Base-by-base conservation (phyloP, 768 basidiomycete genomes). In the Tulasnella sp. region DNA sequence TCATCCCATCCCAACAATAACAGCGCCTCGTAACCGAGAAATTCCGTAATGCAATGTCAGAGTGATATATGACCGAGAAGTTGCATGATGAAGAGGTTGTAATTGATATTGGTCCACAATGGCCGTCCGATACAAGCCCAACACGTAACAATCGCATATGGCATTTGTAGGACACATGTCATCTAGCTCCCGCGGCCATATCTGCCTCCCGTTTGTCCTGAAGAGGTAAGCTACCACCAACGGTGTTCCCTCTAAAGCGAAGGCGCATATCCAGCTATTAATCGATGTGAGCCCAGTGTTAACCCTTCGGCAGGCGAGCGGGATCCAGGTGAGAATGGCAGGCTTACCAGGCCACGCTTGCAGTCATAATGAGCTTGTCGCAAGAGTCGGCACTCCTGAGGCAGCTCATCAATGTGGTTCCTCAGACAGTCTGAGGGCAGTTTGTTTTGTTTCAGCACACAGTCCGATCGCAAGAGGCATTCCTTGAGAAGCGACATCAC, bases 371-470 rank as follows among this genome's bases (percentile, higher is more conserved):
- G 83, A 10, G 88, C 87, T 70, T 81, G 82, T 53, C 92, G 77
- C 56, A 94, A 72, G 25, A 81, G 78, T 68, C 81, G 80, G 68
- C 92, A 94, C 65, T 85, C 77, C 64, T 86, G 82, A 1, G 92
- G 90, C 24, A 94, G 76, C 63, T 90, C 84, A 55, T 83, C 74
- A 22, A 71, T 73, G 70, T 92, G 87, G 25, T 87, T 68, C 65
- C 78, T 81, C 49, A 94, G 76, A 70, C 92, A 94, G 30, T 88
- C 85, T 0, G 89, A 91, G 5, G 92, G 92, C n/a, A 87, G 74
- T 55, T 75, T 72, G 2, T 84, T 81, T 30, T 90, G 75, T 67
- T 87, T 87, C 22, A 85, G 69, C 50, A 94, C 92, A 68, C 92
- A 94, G 67, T 93, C 89, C 0, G 90, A 88, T 66, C 78, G 80